Percentiles rank a stretch among this genome's conserved stretches.
Evolutionary conservation across 2,329 filamentous ascomycete genomes (phyloP).

Genomic region (Aspergillus fischeri): DNA sequence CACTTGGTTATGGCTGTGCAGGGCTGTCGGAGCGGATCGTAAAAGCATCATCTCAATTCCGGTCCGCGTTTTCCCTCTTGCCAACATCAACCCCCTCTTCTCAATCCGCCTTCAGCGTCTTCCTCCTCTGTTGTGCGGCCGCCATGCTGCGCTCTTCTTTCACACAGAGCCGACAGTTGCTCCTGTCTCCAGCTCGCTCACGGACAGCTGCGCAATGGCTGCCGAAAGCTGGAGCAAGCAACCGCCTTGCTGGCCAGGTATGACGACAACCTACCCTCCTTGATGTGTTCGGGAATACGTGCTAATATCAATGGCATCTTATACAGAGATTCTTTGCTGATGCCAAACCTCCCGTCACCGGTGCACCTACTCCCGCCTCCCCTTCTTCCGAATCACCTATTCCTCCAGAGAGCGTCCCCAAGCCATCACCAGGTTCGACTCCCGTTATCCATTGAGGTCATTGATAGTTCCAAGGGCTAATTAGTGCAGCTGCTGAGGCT

Average conservation of each 20-base stretch:
- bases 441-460: conserved; percentile 8
- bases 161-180: conserved; percentile 43
- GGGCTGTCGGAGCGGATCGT: conserved; percentile 37
- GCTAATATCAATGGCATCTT: conserved; percentile 14
- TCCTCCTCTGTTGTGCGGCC: conserved; percentile 40
- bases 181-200: conserved; percentile 37
- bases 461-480: conserved; percentile 27
- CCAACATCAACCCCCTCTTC: conserved; percentile 24
- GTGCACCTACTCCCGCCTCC: conserved; percentile 41
- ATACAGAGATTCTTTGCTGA: conserved; percentile 50
- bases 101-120: conserved; percentile 21
- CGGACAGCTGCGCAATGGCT: conserved; percentile 42
- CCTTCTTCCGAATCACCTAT: conserved; percentile 46
- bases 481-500: conserved; percentile 33
- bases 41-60: conserved; percentile 33
- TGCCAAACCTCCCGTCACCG: conserved; percentile 36
- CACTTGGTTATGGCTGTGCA: conserved; percentile 26
- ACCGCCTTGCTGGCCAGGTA: conserved; percentile 41
- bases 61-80: conserved; percentile 29
- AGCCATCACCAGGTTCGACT: conserved; percentile 37
- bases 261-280: conserved; percentile 21
- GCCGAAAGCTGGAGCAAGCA: conserved; percentile 33
- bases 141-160: conserved; percentile 55
- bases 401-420: conserved; percentile 47
- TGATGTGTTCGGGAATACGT: conserved; percentile 22